Evolutionary conservation across 352 stramenopile genomes (phyloP), one percentile per base, ranked within the genome.

Genomic region (Saprolegnia parasitica): DNA sequence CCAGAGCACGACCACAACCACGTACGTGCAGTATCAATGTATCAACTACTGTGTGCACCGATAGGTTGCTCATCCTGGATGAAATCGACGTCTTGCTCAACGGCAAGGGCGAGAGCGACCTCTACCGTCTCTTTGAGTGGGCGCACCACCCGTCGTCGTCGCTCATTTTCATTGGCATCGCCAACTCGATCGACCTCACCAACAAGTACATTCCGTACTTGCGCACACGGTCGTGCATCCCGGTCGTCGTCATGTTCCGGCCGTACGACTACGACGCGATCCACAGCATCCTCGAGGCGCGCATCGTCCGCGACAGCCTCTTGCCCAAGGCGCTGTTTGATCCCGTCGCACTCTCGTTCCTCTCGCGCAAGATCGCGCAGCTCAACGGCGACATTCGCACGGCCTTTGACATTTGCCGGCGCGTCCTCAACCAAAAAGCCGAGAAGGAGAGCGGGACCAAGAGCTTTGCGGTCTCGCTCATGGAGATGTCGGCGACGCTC

Each of bases 181-280:
- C 87, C 8, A 95, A 95, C 64, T 85, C 90, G 50, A 81, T 93
- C 15, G 87, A 95, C 62, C 90, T 95, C 57, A 93, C 87, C 0
- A 83, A 95, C 71, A 78, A 83, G n/a, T 81, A 92, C 45, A 56
- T 93, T 49, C 78, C 79, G 11, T 73, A 81, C 45, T 74, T 95
- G 1, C 74, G 83, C 61, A 73, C 81, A 54, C 76, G 84, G 18
- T 71, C 81, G 10, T 80, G 78, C 63, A 79, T 80, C 20, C 83
- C 87, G 0, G 71, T 78, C 11, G 83, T 91, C 32, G 74, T 93
- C 47, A 81, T 95, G 26, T 95, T 95, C 73, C 77, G 87, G 72
- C 83, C 87, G 24, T 95, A 95, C 74, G 75, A 78, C 18, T 83
- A 89, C 71, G 76, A 88, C 60, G 89, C 80, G 29, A 95, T 95